Base-by-base conservation (phyloP, 1,139 yeast species). In the Kluyveromyces marxianus region DNA sequence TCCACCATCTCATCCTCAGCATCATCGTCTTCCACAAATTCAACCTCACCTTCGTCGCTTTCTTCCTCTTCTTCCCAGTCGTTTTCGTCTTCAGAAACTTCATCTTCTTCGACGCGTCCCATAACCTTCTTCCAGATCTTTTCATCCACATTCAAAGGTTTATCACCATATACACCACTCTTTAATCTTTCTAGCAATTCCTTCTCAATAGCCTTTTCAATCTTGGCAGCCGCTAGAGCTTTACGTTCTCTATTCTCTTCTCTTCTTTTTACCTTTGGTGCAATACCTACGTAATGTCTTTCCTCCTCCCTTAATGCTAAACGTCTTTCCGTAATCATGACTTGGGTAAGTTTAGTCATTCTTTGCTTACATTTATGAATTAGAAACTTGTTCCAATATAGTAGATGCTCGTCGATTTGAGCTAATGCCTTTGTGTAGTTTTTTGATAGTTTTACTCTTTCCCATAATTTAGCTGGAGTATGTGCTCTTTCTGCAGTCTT, bases 401-500 rank as follows among this genome's bases (percentile, higher is more conserved):
- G 75, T 55, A 92, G 74, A 59, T 88, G 86, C 51, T 80, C 82
- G 64, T 90, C 97, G 50, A 92, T 79, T 67, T 92, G 98, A 54
- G 77, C 76, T 58, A 92, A 74, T 4, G 98, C 97, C 62, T 77
- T 83, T 46, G 83, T 76, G 65, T 89, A 92, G 66, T 92, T 90
- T 64, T 87, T 88, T 48, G 94, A 85, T 50, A 92, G 74, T 64
- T 83, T 83, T 63, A 92, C 82, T 58, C 97, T 76, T 68, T 92
- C 97, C 98, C 98, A 92, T 67, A 87, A 71, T 59, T 85, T 85
- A 41, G 86, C 79, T 10, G 98, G 98, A 57, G 88, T 85, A 64
- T 92, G 98, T 26, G 95, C 94, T 68, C 98, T 79, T 71, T 92
- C 98, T 2, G 95, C 96, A 1, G 97, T 92, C 66, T 92, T 92